phyloP scores from a whole-genome alignment of 345 rosid species.

The Brassica cretica region DNA sequence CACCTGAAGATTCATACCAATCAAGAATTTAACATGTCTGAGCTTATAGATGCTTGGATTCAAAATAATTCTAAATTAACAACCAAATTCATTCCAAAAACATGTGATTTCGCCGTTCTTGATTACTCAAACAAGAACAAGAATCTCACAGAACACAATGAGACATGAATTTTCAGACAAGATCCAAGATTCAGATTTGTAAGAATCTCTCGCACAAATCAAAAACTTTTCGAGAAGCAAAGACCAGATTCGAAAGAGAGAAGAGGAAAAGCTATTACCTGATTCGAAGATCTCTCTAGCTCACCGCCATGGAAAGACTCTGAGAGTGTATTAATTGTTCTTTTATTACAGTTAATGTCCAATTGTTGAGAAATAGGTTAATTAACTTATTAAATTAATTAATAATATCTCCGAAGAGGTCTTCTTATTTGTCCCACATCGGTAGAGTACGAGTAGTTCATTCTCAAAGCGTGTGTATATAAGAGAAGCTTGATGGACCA shows the following conservation, averaged over 20 bases:
- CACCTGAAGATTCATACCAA: conserved; percentile 31
- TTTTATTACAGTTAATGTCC: conserved; percentile 28
- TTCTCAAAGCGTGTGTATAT: neutral
- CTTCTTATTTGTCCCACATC: conserved; percentile 30
- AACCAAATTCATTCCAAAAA: neutral
- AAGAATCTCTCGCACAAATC: conserved; percentile 11
- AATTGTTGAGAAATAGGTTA: neutral
- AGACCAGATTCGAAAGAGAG: conserved; percentile 4
- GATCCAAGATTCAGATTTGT: conserved; percentile 37
- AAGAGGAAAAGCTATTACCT: conserved; percentile 10
- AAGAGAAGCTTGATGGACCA: accelerated
- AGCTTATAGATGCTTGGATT: neutral
- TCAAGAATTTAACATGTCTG: conserved; percentile 3
- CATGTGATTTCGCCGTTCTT: neutral
- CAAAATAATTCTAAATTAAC: neutral
- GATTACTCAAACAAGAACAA: neutral
- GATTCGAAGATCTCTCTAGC: conserved; percentile 35
- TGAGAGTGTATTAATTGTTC: conserved; percentile 2
- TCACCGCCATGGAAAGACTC: conserved; percentile 28
- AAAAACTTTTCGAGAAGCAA: neutral
- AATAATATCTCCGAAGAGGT: neutral
- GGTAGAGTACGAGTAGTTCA: neutral
- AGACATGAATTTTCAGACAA: conserved; percentile 4
- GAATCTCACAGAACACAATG: neutral
- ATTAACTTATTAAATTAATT: neutral